Evolutionary conservation across 495 filamentous ascomycete species (phyloP).

Genomic region (Lasiosphaeria ovina): DNA sequence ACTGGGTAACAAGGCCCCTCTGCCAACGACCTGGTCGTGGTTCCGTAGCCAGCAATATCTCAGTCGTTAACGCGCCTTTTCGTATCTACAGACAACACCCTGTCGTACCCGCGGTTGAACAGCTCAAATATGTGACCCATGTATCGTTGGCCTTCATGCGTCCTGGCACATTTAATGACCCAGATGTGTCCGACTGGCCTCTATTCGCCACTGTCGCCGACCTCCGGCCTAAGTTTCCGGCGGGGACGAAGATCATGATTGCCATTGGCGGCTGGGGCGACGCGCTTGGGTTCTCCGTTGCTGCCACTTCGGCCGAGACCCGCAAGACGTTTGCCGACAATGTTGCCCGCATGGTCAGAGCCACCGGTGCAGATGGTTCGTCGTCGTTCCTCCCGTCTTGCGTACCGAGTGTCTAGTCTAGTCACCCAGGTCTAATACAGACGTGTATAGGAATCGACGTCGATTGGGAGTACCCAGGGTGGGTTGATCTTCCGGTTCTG

Average conservation of each 20-base stretch:
- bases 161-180: constrained; percentile 58
- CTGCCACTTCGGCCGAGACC: constrained; percentile 51
- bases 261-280: constrained; percentile 78
- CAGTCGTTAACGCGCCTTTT: not conserved
- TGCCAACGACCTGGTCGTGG: not conserved
- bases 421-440: not conserved
- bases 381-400: not conserved
- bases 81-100: constrained; percentile 48
- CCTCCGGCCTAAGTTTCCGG: constrained; percentile 56
- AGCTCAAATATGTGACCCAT: constrained; percentile 55
- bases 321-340: constrained; percentile 62
- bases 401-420: not conserved
- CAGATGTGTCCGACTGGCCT: constrained; percentile 49
- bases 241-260: constrained; percentile 62
- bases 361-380: constrained; percentile 57
- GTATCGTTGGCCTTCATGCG: constrained; percentile 69
- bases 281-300: constrained; percentile 57
- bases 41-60: not conserved
- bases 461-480: constrained; percentile 80
- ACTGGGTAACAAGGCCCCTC: constrained; percentile 43
- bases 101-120: constrained; percentile 43
- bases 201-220: constrained; percentile 58
- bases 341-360: constrained; percentile 59
- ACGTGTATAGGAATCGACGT: constrained; percentile 52
- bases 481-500: constrained; percentile 11